Percentiles rank a stretch among this genome's conserved stretches.
These are phyloP conservation scores for Hirsutella thompsonii DNA, from an alignment of 2,329 filamentous ascomycete species.

Conservation along the genomic window DNA sequence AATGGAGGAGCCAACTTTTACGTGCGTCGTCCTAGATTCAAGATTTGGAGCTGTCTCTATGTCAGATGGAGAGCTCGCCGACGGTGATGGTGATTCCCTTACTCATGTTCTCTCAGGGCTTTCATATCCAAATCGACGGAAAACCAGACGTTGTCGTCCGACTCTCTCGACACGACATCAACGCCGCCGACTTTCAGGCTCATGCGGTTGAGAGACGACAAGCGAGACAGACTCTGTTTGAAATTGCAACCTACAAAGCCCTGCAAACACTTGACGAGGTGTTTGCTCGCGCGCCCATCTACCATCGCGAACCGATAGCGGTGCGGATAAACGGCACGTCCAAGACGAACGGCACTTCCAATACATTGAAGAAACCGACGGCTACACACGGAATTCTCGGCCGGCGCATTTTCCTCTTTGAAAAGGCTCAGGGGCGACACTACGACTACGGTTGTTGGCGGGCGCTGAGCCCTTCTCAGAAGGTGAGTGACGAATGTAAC, in stretches of 20 bases:
- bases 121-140: slow-evolving; percentile 1
- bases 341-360: too few relatives aligned
- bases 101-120: background rate
- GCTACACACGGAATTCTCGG: background rate
- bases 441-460: slow-evolving; percentile 6
- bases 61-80: background rate
- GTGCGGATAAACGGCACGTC: too few relatives aligned
- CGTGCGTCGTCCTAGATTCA: slow-evolving; percentile 2
- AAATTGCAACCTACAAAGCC: slow-evolving; percentile 4
- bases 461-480: background rate
- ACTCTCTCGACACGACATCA: slow-evolving; percentile 5
- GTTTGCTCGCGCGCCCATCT: slow-evolving; percentile 2
- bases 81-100: background rate
- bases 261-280: background rate
- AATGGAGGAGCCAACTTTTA: slow-evolving; percentile 15
- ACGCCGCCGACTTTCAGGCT: background rate
- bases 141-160: slow-evolving; percentile 3
- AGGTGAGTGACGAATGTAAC: slow-evolving; percentile 1
- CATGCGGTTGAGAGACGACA: background rate
- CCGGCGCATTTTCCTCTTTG: slow-evolving; percentile 6
- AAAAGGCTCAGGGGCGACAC: slow-evolving; percentile 2
- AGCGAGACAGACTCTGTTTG: slow-evolving; percentile 3
- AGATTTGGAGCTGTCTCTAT: too few relatives aligned
- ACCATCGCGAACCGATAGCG: slow-evolving; percentile 3
- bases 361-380: too few relatives aligned